Evolutionary conservation across 768 basidiomycete genomes (phyloP).

Genomic region (Xanthoconium purpureum): DNA sequence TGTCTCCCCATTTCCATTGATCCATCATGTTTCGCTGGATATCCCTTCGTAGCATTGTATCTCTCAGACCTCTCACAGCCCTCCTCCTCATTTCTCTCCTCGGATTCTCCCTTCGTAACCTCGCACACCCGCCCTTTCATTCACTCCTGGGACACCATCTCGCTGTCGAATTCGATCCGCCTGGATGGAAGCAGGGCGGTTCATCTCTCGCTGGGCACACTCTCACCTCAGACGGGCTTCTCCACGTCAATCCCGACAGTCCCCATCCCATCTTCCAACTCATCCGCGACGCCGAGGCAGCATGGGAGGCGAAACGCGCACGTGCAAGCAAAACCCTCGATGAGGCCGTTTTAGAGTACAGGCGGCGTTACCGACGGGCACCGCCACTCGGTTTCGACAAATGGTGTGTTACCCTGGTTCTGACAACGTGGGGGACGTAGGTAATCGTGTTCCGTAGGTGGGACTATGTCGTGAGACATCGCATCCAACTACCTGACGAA

Average conservation of each 20-base stretch:
- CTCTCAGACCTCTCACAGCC: background rate
- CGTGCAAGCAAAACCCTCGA: constrained; percentile 37
- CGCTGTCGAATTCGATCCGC: background rate
- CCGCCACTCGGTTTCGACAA: constrained; percentile 44
- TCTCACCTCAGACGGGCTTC: constrained; percentile 27
- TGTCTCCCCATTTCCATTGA: no score
- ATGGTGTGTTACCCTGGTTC: constrained; percentile 28
- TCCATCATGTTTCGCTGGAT: background rate
- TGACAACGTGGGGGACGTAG: background rate
- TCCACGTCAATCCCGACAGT: constrained; percentile 33
- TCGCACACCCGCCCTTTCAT: background rate
- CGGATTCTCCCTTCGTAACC: background rate
- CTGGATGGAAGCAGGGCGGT: no score
- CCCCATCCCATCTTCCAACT: constrained; percentile 45
- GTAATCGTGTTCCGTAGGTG: constrained; percentile 31
- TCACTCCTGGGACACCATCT: background rate
- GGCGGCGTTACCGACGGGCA: constrained; percentile 29
- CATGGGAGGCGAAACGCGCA: constrained; percentile 35
- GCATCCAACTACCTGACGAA: constrained; percentile 43
- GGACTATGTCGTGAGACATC: constrained; percentile 38
- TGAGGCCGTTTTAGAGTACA: constrained; percentile 39
- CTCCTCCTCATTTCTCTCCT: background rate
- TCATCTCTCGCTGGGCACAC: constrained; percentile 17
- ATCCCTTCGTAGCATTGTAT: background rate
- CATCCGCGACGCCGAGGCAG: constrained; percentile 34